phyloP scores from a whole-genome alignment of 2,329 filamentous ascomycete species.

The Fusarium beomiforme region DNA sequence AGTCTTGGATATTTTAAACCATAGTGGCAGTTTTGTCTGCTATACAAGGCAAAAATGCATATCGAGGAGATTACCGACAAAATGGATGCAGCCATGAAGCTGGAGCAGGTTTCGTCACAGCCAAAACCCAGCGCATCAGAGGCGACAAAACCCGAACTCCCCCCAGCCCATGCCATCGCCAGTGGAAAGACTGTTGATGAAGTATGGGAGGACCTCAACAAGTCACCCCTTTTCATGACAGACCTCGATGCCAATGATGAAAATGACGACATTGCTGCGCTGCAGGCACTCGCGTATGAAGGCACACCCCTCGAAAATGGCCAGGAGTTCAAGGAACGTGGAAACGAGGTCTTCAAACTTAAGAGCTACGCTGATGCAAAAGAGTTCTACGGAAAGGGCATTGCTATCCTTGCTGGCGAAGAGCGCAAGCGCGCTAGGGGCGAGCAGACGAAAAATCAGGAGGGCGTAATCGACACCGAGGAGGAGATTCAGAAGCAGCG shows the following conservation, averaged over 20 bases:
- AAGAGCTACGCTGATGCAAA: slow-evolving; percentile 83
- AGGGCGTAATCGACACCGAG: slow-evolving; percentile 51
- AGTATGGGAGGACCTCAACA: slow-evolving; percentile 66
- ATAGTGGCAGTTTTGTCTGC: background rate
- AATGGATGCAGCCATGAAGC: slow-evolving; percentile 49
- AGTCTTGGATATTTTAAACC: background rate
- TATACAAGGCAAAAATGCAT: slow-evolving; percentile 44
- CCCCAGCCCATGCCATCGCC: slow-evolving; percentile 54
- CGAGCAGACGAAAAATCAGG: slow-evolving; percentile 45
- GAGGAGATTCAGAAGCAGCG: slow-evolving; percentile 70
- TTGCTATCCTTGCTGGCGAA: slow-evolving; percentile 74
- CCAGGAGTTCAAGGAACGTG: slow-evolving; percentile 86
- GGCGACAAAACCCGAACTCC: slow-evolving; percentile 56
- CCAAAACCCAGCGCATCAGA: slow-evolving; percentile 12
- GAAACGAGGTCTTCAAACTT: slow-evolving; percentile 85
- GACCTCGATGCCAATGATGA: slow-evolving; percentile 86
- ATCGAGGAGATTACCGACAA: slow-evolving; percentile 57
- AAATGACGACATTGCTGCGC: slow-evolving; percentile 84
- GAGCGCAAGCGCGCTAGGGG: slow-evolving; percentile 63
- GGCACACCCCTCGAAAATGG: slow-evolving; percentile 87
- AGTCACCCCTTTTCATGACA: slow-evolving; percentile 93
- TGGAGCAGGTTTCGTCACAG: slow-evolving; percentile 16
- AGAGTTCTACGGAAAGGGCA: slow-evolving; percentile 91
- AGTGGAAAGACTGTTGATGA: slow-evolving; percentile 63
- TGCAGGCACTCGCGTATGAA: slow-evolving; percentile 92